Evolutionary conservation across 2,329 filamentous ascomycete genomes (phyloP).

Genomic region (Ramularia collo-cygni): DNA sequence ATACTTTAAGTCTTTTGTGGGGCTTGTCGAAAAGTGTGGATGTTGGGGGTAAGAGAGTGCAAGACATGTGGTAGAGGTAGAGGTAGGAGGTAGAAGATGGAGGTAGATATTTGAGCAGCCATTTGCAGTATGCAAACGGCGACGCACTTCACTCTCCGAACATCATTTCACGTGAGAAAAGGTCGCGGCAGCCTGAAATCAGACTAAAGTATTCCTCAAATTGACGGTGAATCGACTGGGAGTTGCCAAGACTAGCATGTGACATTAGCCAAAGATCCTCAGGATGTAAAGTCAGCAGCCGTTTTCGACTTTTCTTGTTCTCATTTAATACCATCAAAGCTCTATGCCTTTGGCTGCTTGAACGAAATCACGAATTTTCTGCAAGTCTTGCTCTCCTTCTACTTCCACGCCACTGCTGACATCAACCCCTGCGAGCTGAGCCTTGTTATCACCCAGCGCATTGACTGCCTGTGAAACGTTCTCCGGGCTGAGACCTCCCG

Average conservation of each 20-base stretch:
- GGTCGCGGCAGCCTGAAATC: too few species aligned
- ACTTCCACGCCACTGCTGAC: slow-evolving; percentile 91
- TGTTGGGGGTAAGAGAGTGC: too few species aligned
- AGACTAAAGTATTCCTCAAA: too few species aligned
- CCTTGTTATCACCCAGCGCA: slow-evolving; percentile 52
- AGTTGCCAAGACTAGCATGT: too few species aligned
- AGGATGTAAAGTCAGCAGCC: too few species aligned
- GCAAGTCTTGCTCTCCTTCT: slow-evolving; percentile 69
- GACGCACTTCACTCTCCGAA: too few species aligned
- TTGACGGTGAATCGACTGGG: too few species aligned
- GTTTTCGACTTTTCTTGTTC: not conserved
- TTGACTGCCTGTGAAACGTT: slow-evolving; percentile 66
- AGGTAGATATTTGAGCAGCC: not conserved
- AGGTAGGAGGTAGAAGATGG: too few species aligned
- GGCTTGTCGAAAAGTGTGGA: not conserved
- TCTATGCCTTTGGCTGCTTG: slow-evolving; percentile 56
- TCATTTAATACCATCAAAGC: slow-evolving; percentile 7
- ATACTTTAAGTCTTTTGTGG: too few species aligned
- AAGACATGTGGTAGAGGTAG: slow-evolving; percentile 1
- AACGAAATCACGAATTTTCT: slow-evolving; percentile 76
- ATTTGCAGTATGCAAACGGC: too few species aligned
- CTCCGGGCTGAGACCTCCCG: slow-evolving; percentile 73
- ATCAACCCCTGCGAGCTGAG: slow-evolving; percentile 72
- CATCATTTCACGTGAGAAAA: too few species aligned
- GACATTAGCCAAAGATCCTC: too few species aligned